phyloP scores from a whole-genome alignment of 805 yeast genomes.

The Suhomyces faveliae region DNA sequence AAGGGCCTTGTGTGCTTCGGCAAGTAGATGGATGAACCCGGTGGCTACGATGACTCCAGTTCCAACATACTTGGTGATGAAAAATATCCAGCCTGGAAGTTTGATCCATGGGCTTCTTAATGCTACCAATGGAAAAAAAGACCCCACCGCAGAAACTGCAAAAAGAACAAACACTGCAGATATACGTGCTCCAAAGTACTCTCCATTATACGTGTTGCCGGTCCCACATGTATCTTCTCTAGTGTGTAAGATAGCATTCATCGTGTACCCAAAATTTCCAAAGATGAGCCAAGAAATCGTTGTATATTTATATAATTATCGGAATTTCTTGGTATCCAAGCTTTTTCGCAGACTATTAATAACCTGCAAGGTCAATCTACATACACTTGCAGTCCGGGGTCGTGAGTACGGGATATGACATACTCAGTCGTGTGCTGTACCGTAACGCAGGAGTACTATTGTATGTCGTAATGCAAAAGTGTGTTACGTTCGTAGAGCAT shows the following conservation, averaged over 20 bases:
- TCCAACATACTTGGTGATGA: slow-evolving; percentile 30
- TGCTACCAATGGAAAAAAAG: slow-evolving; percentile 31
- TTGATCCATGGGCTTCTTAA: slow-evolving; percentile 17
- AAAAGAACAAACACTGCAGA: slow-evolving; percentile 31
- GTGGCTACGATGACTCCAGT: slow-evolving; percentile 38
- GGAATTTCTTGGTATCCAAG: background rate
- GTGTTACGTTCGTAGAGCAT: too few relatives aligned
- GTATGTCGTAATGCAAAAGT: too few relatives aligned
- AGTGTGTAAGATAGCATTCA: too few relatives aligned
- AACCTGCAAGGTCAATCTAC: background rate
- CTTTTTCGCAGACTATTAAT: background rate
- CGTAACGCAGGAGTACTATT: too few relatives aligned
- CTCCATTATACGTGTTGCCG: slow-evolving; percentile 23
- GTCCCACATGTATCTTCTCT: slow-evolving; percentile 8
- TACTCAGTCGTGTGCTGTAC: too few relatives aligned
- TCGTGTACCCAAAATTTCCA: too few relatives aligned
- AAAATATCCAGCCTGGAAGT: slow-evolving; percentile 27
- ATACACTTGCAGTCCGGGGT: background rate
- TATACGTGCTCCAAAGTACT: slow-evolving; percentile 24
- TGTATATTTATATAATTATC: background rate
- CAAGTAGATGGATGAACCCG: slow-evolving; percentile 34
- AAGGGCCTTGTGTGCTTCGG: slow-evolving; percentile 27
- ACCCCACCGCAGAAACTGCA: slow-evolving; percentile 28
- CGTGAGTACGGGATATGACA: too few relatives aligned
- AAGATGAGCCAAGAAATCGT: background rate